These are phyloP conservation scores for Hypoxylon sp. DNA, from an alignment of 2,329 filamentous ascomycete genomes.

Conservation along the genomic window DNA sequence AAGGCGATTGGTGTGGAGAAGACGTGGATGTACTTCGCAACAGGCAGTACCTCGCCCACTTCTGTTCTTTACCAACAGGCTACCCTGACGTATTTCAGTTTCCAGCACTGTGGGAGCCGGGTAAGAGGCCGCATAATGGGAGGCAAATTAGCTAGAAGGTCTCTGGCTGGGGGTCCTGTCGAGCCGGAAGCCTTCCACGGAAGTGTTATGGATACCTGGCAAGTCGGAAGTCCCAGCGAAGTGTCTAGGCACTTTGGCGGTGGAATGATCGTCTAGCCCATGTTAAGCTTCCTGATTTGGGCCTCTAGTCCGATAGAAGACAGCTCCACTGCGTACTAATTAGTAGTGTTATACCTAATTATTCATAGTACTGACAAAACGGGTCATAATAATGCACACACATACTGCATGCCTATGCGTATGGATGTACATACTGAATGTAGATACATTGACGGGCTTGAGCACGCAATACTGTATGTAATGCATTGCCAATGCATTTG, in stretches of 20 bases:
- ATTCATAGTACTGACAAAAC: slow-evolving; percentile 31
- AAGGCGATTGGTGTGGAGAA: slow-evolving; percentile 37
- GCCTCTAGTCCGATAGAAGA: slow-evolving; percentile 42
- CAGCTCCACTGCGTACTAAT: slow-evolving; percentile 38
- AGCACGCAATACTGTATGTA: slow-evolving; percentile 21
- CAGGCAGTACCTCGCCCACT: slow-evolving; percentile 30
- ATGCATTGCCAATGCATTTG: slow-evolving; percentile 41
- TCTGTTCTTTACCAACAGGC: slow-evolving; percentile 25
- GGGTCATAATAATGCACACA: slow-evolving; percentile 29
- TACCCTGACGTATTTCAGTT: slow-evolving; percentile 38
- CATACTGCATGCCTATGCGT: not conserved
- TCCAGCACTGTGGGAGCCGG: slow-evolving; percentile 47
- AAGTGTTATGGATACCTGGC: slow-evolving; percentile 46
- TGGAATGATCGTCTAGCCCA: slow-evolving; percentile 44
- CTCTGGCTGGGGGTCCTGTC: slow-evolving; percentile 41
- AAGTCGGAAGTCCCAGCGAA: slow-evolving; percentile 45
- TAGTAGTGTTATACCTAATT: slow-evolving; percentile 15
- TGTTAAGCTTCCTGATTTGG: slow-evolving; percentile 48
- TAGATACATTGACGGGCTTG: not conserved
- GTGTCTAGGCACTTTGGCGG: slow-evolving; percentile 42
- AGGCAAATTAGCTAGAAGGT: slow-evolving; percentile 46
- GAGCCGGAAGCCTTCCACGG: slow-evolving; percentile 52
- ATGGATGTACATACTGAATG: slow-evolving; percentile 2
- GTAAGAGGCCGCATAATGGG: slow-evolving; percentile 47
- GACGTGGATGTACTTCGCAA: slow-evolving; percentile 39